Evolutionary conservation across 306 rosid species (phyloP).

Genomic region (Betula pendula): DNA sequence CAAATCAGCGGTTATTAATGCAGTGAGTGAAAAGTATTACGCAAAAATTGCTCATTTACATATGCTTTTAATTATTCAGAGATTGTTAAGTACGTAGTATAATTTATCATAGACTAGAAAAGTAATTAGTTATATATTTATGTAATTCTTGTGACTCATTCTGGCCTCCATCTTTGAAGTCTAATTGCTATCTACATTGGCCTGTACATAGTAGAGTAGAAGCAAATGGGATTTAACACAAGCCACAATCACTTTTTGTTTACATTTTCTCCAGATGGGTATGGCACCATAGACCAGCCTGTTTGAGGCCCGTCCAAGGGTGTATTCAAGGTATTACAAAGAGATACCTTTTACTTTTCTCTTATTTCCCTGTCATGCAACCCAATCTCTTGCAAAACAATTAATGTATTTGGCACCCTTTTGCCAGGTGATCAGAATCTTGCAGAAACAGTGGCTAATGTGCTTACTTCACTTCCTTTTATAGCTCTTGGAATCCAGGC

Average conservation of each 20-base stretch:
- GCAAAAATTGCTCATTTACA: not conserved
- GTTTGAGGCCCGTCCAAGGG: slow-evolving; percentile 75
- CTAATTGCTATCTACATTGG: not conserved
- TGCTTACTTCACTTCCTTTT: slow-evolving; percentile 89
- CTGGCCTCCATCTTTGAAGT: not conserved
- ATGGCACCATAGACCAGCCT: slow-evolving; percentile 83
- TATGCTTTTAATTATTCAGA: not conserved
- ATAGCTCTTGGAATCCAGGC: slow-evolving; percentile 76
- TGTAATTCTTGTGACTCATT: not conserved
- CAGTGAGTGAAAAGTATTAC: slow-evolving; percentile 65
- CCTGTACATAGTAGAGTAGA: not conserved
- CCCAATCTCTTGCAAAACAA: slow-evolving; percentile 7
- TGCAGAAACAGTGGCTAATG: slow-evolving; percentile 77
- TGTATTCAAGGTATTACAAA: slow-evolving; percentile 57
- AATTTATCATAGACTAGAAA: not conserved
- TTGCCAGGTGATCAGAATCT: slow-evolving; percentile 69
- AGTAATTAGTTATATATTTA: not conserved
- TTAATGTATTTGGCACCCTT: slow-evolving; percentile 12
- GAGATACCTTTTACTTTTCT: slow-evolving; percentile 17
- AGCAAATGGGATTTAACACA: not conserved
- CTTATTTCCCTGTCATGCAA: slow-evolving; percentile 9
- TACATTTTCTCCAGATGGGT: slow-evolving; percentile 55
- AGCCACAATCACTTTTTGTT: slow-evolving; percentile 21
- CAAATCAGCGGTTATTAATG: slow-evolving; percentile 57
- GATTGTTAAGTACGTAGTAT: slow-evolving; percentile 1